A percentile compares a stretch with the other conserved stretches of the same genome.
Conservation (phyloP, 1,284 basidiomycete genomes). For the Pseudozyma sp. region DNA sequence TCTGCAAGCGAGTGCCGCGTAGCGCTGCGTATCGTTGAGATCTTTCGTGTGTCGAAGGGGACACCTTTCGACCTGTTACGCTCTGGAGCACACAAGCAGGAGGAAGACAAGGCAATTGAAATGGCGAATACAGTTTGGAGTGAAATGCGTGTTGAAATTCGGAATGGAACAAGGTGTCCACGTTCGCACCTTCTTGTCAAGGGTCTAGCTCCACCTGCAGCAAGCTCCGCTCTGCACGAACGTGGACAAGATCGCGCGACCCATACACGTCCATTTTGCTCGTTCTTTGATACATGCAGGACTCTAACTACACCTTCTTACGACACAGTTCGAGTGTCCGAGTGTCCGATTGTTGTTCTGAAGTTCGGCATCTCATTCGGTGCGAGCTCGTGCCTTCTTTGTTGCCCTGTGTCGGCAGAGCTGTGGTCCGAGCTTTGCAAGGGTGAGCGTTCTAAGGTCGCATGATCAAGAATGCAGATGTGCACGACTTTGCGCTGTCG, state of each 20-base stretch:
- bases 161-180: conserved; percentile 19
- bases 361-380: too few species aligned
- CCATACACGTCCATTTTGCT: conserved; percentile 9
- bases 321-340: too few species aligned
- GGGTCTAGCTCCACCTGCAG: conserved; percentile 10
- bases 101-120: not conserved
- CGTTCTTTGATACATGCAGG: not conserved
- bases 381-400: too few species aligned
- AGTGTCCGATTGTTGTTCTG: too few species aligned
- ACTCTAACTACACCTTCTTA: too few species aligned
- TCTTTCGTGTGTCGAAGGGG: too few species aligned
- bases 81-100: not conserved
- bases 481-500: conserved; percentile 8
- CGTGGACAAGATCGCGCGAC: conserved; percentile 54
- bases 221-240: conserved; percentile 21
- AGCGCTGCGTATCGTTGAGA: too few species aligned
- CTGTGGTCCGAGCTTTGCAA: too few species aligned
- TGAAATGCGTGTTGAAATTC: conserved; percentile 1
- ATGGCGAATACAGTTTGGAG: conserved; percentile 16
- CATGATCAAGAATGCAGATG: not conserved
- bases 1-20: too few species aligned
- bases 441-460: too few species aligned
- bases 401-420: too few species aligned
- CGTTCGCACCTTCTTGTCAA: conserved; percentile 33
- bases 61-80: too few species aligned